phyloP scores from a whole-genome alignment of 495 filamentous ascomycete genomes.

The Aspergillus saccharolyticus region DNA sequence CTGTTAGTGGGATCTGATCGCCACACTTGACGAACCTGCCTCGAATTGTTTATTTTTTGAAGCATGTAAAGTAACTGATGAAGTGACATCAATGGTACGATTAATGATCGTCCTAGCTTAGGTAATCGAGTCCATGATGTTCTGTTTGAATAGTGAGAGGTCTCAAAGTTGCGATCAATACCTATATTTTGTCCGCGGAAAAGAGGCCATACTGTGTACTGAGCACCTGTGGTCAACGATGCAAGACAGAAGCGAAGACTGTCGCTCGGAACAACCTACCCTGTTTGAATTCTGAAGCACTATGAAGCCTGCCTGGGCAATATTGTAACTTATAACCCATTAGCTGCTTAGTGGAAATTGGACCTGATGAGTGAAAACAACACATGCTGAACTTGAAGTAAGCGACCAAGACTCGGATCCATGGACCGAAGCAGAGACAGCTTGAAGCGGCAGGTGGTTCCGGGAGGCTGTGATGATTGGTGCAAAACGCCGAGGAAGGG shows the following conservation, averaged over 20 bases:
- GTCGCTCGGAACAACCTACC: background rate
- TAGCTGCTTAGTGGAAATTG: too few relatives aligned
- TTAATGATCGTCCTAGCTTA: background rate
- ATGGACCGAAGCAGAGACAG: background rate
- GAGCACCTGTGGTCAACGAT: too few relatives aligned
- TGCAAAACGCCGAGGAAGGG: constrained; percentile 6
- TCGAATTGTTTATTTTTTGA: background rate
- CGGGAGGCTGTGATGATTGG: constrained; percentile 10
- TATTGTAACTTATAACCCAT: too few relatives aligned
- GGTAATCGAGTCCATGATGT: background rate
- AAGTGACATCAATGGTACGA: background rate
- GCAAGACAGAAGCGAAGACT: too few relatives aligned
- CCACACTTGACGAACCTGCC: background rate
- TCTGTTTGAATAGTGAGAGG: background rate
- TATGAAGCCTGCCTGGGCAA: background rate
- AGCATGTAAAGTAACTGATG: constrained; percentile 1
- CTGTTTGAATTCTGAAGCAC: background rate
- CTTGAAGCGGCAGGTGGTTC: background rate
- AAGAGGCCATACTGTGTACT: background rate
- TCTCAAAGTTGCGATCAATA: background rate
- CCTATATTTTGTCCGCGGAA: background rate
- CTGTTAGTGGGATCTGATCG: background rate
- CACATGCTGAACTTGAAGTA: too few relatives aligned
- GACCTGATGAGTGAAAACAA: too few relatives aligned
- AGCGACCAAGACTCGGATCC: too few relatives aligned